Base-by-base conservation (phyloP, 306 rosid species). In the Castanea sativa region DNA sequence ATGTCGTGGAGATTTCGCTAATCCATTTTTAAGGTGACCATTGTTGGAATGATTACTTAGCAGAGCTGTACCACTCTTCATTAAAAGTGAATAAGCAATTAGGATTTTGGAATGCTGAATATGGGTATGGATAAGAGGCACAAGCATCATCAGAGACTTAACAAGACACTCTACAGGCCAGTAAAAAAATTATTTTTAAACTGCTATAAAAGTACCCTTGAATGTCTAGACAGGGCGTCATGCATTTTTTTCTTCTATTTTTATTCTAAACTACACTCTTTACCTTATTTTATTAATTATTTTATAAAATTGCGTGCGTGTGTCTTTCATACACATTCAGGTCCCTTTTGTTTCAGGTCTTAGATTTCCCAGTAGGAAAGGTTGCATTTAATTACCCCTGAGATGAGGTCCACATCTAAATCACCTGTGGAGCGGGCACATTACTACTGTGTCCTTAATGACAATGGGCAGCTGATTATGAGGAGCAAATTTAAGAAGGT, bases 281-380 rank as follows among this genome's bases (percentile, higher is more conserved):
- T 15, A 8, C 45, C 45, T 8, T 41, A 41, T 15, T 12, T 64
- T 38, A 12, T 49, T 9, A 49, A 49, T 11, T 49, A 49, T 49
- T 49, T 11, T 49, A 3, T 49, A 41, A 41, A 8, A 41, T 41
- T 41, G 4, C 3, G 16, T 49, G 53, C 3, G 53, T 10, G 53
- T 49, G 53, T 49, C 41, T 35, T 49, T 49, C 53, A 38, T 25
- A 20, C n/a, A 53, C 33, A 32, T 71, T 67, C 53, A 43, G 18
- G 53, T 84, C 65, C 30, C 30, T 59, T 30, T 58, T 9, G 52
- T 69, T 45, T 23, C 89, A 93, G 91, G 86, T 57, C 55, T 13
- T 90, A 76, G 88, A 93, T 76, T 90, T 95, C 76, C 94, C 96
- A 0, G 96, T 97, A 70, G 98, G 98, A 79, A 76, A 82, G 78